Percentiles rank a stretch among this genome's conserved stretches.
Evolutionary conservation across 306 rosid genomes (phyloP).

Genomic region (Prosopis cineraria): DNA sequence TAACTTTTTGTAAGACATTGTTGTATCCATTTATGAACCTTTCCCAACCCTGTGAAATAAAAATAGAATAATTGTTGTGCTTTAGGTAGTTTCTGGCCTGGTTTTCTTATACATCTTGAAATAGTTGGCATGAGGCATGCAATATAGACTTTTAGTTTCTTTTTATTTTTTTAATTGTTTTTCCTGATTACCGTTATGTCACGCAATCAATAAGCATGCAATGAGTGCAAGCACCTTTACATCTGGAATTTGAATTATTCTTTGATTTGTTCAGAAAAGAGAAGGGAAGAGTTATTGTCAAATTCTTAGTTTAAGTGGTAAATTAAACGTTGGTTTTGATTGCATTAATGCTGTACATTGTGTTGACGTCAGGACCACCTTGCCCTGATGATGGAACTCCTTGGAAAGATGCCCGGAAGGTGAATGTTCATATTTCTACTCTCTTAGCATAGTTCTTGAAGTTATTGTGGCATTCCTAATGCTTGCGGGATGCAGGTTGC

Average conservation of each 20-base stretch:
- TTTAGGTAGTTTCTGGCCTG: neutral
- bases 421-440: slow-evolving; percentile 23
- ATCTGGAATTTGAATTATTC: slow-evolving; percentile 9
- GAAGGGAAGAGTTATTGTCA: neutral
- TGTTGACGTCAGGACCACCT: slow-evolving; percentile 88
- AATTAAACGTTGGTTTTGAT: slow-evolving; percentile 11
- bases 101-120: slow-evolving; percentile 7
- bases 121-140: neutral
- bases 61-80: neutral
- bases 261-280: slow-evolving; percentile 12
- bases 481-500: slow-evolving; percentile 60
- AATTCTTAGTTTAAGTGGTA: slow-evolving; percentile 16
- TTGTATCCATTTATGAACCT: slow-evolving; percentile 3
- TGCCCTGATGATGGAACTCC: slow-evolving; percentile 99
- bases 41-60: neutral
- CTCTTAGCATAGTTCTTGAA: slow-evolving; percentile 11
- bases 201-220: neutral
- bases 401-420: slow-evolving; percentile 95
- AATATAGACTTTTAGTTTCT: neutral
- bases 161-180: neutral
- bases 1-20: neutral
- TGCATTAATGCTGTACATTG: slow-evolving; percentile 16
- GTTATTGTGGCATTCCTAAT: slow-evolving; percentile 35
- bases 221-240: neutral
- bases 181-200: neutral